A percentile compares a stretch with the other conserved stretches of the same genome.
Evolutionary conservation across 2,329 filamentous ascomycete genomes (phyloP).

Genomic region (Zalaria sp.): DNA sequence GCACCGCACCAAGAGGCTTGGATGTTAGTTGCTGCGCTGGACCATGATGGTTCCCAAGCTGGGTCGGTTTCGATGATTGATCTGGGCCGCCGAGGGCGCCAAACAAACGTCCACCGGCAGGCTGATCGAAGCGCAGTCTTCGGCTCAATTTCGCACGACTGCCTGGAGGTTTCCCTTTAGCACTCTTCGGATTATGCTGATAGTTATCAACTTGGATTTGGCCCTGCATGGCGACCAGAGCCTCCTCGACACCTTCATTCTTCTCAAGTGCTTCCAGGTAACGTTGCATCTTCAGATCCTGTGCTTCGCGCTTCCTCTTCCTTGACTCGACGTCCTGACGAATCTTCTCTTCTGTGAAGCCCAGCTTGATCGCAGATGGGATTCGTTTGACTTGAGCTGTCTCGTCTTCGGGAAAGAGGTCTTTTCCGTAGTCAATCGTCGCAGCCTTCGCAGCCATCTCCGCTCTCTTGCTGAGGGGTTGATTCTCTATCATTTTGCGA

Average conservation of each 20-base stretch:
- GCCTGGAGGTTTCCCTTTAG: neutral
- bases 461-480: neutral
- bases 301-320: slow-evolving; percentile 4
- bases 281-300: slow-evolving; percentile 4
- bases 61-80: too few relatives aligned
- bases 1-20: neutral
- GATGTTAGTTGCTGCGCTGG: too few relatives aligned
- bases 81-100: too few relatives aligned
- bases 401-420: slow-evolving; percentile 12
- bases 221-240: slow-evolving; percentile 1
- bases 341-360: slow-evolving; percentile 7
- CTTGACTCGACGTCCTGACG: slow-evolving; percentile 1
- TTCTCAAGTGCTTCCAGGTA: slow-evolving; percentile 3
- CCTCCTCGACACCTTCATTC: slow-evolving; percentile 7
- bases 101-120: too few relatives aligned
- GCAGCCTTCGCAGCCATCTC: too few relatives aligned
- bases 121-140: neutral
- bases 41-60: too few relatives aligned
- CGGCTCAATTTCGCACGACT: neutral
- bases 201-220: slow-evolving; percentile 11
- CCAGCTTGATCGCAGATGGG: slow-evolving; percentile 3
- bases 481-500: slow-evolving; percentile 7
- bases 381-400: neutral
- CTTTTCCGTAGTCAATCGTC: neutral
- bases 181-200: slow-evolving; percentile 8